phyloP scores from a whole-genome alignment of 108 stramenopile species.

The Stephanodiscus triporus region DNA sequence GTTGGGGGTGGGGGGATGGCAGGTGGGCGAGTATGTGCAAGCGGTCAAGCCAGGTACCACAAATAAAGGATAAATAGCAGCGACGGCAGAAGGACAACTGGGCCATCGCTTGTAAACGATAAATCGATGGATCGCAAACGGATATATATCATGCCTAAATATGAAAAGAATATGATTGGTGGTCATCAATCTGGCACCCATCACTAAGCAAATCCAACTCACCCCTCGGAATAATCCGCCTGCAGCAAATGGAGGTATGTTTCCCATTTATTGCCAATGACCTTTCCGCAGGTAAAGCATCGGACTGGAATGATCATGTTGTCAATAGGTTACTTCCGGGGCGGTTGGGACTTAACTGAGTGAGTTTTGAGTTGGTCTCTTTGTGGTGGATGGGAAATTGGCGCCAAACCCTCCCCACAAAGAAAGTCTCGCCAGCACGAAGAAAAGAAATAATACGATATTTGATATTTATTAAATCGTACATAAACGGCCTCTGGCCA shows the following conservation, averaged over 20 bases:
- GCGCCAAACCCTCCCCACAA: too few relatives aligned
- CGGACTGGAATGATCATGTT: conserved; percentile 99
- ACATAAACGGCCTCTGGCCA: too few relatives aligned
- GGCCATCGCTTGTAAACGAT: too few relatives aligned
- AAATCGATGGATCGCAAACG: neutral
- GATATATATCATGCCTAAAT: too few relatives aligned
- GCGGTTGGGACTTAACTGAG: too few relatives aligned
- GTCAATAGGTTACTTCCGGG: too few relatives aligned
- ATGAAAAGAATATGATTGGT: too few relatives aligned
- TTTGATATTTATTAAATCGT: too few relatives aligned
- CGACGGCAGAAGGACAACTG: neutral
- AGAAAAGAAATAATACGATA: too few relatives aligned
- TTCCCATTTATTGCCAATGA: conserved; percentile 99
- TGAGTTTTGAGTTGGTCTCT: neutral
- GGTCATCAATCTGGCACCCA: too few relatives aligned
- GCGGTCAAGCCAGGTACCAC: neutral
- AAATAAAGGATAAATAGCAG: too few relatives aligned
- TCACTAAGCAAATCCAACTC: conserved; percentile 16
- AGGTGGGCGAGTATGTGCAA: neutral
- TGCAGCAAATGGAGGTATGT: conserved; percentile 94
- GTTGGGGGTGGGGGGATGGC: neutral
- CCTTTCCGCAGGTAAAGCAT: conserved; percentile 99
- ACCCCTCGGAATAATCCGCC: conserved; percentile 95
- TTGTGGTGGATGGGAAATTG: neutral
- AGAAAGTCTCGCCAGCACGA: too few relatives aligned